Base-by-base conservation (phyloP, 2,329 filamentous ascomycete species). In the Colletotrichum sp. region DNA sequence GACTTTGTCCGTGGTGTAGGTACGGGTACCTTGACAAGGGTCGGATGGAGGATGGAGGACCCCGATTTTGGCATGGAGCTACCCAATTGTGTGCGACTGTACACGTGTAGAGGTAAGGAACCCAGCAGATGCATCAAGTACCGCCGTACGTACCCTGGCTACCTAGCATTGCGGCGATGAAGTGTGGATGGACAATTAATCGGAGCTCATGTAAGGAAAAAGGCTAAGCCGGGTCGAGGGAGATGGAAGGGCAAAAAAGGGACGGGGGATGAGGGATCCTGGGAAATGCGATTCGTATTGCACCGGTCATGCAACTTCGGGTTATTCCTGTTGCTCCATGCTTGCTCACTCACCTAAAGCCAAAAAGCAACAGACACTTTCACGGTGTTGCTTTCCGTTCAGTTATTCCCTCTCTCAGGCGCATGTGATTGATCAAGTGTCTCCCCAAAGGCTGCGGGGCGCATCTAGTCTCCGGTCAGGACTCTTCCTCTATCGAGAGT, bases 401-500 rank as follows among this genome's bases (percentile, higher is more conserved):
- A 59, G 28, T 60, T n/a, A 10, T 57, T 30, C 26, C 28, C 28
- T 32, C 34, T 49, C 30, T 26, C 44, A 28, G 26, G 26, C 30
- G 30, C 71, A 70, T 74, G 71, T 74, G 71, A 74, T 74, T 36
- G 21, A n/a, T 44, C 24, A 39, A 26, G 30, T 44, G 39, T 39
- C 4, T 18, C 36, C 36, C 36, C 36, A 39, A 39, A 39, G 36
- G 36, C 16, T 39, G 36, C 36, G 36, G 36, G 36, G 36, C 36
- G 36, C 15, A 39, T 39, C 36, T 39, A 39, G 36, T 39, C 36
- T 39, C 36, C 36, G 36, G 36, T 18, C 36, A 39, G 36, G 36
- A 39, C 36, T 39, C 36, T 39, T 39, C 15, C 15, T 39, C 15
- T 39, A 39, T 39, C 36, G 36, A 39, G 36, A 39, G 36, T 39